Conservation (phyloP, 2,329 filamentous ascomycete genomes). For the Cordyceps farinosa region DNA sequence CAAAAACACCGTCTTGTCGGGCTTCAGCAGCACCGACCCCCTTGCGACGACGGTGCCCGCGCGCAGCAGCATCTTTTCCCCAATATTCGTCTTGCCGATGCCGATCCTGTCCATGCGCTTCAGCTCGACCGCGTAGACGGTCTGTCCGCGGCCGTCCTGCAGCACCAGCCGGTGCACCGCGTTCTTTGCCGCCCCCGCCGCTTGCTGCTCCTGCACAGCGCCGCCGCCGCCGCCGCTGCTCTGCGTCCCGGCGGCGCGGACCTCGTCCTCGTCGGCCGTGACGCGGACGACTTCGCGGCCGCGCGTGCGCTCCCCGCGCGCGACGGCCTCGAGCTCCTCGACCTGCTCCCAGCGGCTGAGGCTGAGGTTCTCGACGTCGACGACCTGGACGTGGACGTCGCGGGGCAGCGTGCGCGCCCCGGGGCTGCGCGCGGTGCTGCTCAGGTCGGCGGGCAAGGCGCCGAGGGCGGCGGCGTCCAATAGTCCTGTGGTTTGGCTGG, state of each 20-base stretch:
- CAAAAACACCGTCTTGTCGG: constrained; percentile 64
- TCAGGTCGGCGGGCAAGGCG: constrained; percentile 53
- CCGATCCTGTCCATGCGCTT: constrained; percentile 61
- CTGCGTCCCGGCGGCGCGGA: background rate
- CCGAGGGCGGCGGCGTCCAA: constrained; percentile 43
- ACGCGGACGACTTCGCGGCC: constrained; percentile 82
- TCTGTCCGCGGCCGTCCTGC: constrained; percentile 71
- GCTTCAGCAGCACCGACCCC: constrained; percentile 75
- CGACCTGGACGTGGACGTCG: constrained; percentile 72
- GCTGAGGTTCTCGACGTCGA: constrained; percentile 81
- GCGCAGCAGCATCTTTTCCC: constrained; percentile 74
- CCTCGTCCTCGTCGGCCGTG: constrained; percentile 38
- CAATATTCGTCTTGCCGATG: constrained; percentile 65
- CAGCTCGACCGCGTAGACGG: constrained; percentile 71
- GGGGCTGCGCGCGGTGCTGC: constrained; percentile 39
- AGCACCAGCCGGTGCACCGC: constrained; percentile 77
- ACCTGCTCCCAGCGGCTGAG: constrained; percentile 82
- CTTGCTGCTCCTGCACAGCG: constrained; percentile 7
- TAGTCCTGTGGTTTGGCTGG: constrained; percentile 36
- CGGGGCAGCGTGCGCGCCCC: constrained; percentile 55
- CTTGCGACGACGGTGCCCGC: constrained; percentile 64
- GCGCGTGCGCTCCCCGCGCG: constrained; percentile 68
- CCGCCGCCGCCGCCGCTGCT: constrained; percentile 30
- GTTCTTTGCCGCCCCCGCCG: constrained; percentile 28
- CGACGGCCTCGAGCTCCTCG: constrained; percentile 71